phyloP scores from a whole-genome alignment of 441 rosid genomes.

The Breynia disticha region DNA sequence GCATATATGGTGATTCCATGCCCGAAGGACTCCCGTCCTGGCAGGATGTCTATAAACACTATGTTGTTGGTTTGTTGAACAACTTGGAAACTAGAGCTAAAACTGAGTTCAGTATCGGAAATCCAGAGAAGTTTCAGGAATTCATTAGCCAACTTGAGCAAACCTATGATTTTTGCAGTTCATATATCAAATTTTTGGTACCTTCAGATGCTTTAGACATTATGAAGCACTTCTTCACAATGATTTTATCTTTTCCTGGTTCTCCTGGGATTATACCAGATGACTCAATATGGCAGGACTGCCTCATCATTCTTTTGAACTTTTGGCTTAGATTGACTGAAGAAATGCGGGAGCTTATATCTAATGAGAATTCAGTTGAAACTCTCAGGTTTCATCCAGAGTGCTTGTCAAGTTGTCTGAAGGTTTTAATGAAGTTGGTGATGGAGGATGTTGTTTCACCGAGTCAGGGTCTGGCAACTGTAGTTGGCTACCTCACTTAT shows the following conservation, averaged over 20 bases:
- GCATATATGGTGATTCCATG: slow-evolving; percentile 33
- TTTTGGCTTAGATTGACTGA: slow-evolving; percentile 76
- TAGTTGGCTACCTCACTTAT: slow-evolving; percentile 39
- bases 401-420: slow-evolving; percentile 54
- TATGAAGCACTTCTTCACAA: slow-evolving; percentile 48
- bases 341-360: slow-evolving; percentile 63
- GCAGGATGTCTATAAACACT: slow-evolving; percentile 73
- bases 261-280: slow-evolving; percentile 50
- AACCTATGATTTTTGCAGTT: slow-evolving; percentile 46
- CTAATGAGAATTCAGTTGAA: slow-evolving; percentile 24
- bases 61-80: slow-evolving; percentile 41
- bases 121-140: slow-evolving; percentile 64
- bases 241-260: slow-evolving; percentile 39
- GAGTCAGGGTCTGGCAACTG: slow-evolving; percentile 76
- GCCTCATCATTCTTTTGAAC: slow-evolving; percentile 64
- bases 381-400: slow-evolving; percentile 40
- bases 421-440: slow-evolving; percentile 61
- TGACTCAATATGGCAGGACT: slow-evolving; percentile 89
- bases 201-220: slow-evolving; percentile 61
- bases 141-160: slow-evolving; percentile 60
- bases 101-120: slow-evolving; percentile 34
- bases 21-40: slow-evolving; percentile 52
- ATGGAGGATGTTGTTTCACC: slow-evolving; percentile 90
- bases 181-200: slow-evolving; percentile 52
- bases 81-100: slow-evolving; percentile 39